Conservation (phyloP, 148 eudicot genomes). For the Chenopodium quinoa region DNA sequence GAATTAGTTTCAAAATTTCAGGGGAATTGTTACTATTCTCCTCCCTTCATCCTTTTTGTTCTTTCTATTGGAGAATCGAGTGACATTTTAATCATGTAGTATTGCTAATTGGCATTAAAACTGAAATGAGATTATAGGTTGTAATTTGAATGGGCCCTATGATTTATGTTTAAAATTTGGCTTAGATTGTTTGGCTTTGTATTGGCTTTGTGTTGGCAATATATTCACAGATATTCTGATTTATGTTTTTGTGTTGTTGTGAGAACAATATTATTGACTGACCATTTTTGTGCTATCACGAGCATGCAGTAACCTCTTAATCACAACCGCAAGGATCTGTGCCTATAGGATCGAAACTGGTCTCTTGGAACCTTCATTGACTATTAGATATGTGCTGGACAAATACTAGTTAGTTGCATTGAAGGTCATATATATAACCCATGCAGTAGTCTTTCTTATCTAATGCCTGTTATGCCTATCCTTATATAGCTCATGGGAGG, state of each 20-base stretch:
- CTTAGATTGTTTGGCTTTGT: too few species aligned
- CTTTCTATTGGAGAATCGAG: too few species aligned
- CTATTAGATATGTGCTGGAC: conserved; percentile 86
- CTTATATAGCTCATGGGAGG: background rate
- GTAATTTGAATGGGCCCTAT: too few species aligned
- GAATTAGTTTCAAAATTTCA: too few species aligned
- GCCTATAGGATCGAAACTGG: conserved; percentile 32
- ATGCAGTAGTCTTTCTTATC: background rate
- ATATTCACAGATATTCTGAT: too few species aligned
- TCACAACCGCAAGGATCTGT: conserved; percentile 41
- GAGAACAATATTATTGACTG: conserved; percentile 10
- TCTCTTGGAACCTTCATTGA: conserved; percentile 60
- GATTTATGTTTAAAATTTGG: too few species aligned
- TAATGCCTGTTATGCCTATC: background rate
- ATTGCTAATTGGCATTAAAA: too few species aligned
- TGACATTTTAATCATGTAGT: too few species aligned
- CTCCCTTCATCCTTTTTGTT: too few species aligned
- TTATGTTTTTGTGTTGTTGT: background rate
- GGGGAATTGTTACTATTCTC: too few species aligned
- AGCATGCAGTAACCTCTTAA: conserved; percentile 46
- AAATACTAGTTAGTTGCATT: conserved; percentile 73
- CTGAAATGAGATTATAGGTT: too few species aligned
- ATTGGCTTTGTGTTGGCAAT: too few species aligned
- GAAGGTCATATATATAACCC: conserved; percentile 50
- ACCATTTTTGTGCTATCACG: conserved; percentile 41